A percentile compares a stretch with the other conserved stretches of the same genome.
phyloP scores from a whole-genome alignment of 495 filamentous ascomycete species.

The Penicillium mononematosum region DNA sequence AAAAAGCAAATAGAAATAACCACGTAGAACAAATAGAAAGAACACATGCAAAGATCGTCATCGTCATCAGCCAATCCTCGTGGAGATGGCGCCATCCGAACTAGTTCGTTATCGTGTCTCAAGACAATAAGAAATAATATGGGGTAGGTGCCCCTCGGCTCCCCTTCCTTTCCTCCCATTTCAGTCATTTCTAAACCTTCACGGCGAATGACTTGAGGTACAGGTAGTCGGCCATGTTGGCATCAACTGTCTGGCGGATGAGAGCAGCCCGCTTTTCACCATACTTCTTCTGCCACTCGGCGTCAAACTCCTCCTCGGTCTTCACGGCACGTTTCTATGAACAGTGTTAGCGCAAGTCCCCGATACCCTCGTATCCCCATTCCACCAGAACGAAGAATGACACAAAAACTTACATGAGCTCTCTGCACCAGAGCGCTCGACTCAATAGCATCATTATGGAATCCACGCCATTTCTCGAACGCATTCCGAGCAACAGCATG shows the following conservation, averaged over 20 bases:
- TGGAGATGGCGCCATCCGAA: constrained; percentile 36
- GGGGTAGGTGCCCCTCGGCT: not conserved
- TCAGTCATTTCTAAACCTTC: constrained; percentile 45
- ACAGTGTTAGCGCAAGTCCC: constrained; percentile 6
- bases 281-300: constrained; percentile 79
- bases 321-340: constrained; percentile 55
- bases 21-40: constrained; percentile 1
- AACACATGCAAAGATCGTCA: constrained; percentile 22
- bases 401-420: constrained; percentile 59
- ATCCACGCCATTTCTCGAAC: constrained; percentile 96
- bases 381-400: not conserved
- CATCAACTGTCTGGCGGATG: constrained; percentile 74
- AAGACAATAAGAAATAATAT: constrained; percentile 1
- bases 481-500: constrained; percentile 60
- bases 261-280: constrained; percentile 72
- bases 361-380: not conserved
- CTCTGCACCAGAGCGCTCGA: constrained; percentile 71
- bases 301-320: constrained; percentile 68
- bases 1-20: constrained; percentile 1
- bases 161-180: constrained; percentile 13
- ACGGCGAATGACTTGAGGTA: constrained; percentile 89
- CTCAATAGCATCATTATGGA: constrained; percentile 89
- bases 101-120: constrained; percentile 30
- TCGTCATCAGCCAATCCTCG: constrained; percentile 20
- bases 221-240: constrained; percentile 81